phyloP scores from a whole-genome alignment of 2,329 filamentous ascomycete species.

The Nectriaceae sp. region DNA sequence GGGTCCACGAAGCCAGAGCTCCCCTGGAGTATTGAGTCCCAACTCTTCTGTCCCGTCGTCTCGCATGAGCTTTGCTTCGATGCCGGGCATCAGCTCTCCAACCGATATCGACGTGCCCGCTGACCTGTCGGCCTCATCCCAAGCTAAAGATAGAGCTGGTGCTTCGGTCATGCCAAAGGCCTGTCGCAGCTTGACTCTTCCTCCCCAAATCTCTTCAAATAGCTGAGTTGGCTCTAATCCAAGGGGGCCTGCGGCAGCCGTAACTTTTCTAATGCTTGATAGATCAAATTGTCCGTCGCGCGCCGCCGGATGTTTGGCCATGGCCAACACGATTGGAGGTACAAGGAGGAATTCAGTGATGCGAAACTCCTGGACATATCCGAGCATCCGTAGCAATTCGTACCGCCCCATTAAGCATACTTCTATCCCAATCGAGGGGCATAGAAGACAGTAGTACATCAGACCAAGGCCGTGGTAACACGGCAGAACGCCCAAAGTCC shows the following conservation, averaged over 20 bases:
- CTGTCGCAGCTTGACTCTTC: conserved; percentile 50
- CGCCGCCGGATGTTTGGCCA: too few species aligned
- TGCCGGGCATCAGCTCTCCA: conserved; percentile 37
- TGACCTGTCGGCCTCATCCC: too few species aligned
- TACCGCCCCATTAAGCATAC: too few species aligned
- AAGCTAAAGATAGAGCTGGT: conserved; percentile 66
- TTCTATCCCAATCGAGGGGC: too few species aligned
- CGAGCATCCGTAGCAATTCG: too few species aligned
- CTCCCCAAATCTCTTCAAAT: conserved; percentile 54
- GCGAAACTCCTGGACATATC: too few species aligned
- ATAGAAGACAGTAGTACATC: too few species aligned
- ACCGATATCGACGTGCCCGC: conserved; percentile 13
- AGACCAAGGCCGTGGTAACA: too few species aligned
- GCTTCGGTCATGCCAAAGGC: conserved; percentile 90
- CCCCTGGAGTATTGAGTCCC: conserved; percentile 57
- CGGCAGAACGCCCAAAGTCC: too few species aligned
- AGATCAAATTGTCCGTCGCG: too few species aligned
- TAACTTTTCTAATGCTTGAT: conserved; percentile 59
- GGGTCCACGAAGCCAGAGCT: conserved; percentile 73
- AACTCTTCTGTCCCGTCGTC: conserved; percentile 53
- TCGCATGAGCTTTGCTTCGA: conserved; percentile 64
- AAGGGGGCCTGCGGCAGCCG: conserved; percentile 70
- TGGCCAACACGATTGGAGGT: too few species aligned
- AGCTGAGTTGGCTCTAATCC: conserved; percentile 45
- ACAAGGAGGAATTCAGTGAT: too few species aligned